phyloP scores from a whole-genome alignment of 2,329 filamentous ascomycete species.

The Aureobasidium sp. region DNA sequence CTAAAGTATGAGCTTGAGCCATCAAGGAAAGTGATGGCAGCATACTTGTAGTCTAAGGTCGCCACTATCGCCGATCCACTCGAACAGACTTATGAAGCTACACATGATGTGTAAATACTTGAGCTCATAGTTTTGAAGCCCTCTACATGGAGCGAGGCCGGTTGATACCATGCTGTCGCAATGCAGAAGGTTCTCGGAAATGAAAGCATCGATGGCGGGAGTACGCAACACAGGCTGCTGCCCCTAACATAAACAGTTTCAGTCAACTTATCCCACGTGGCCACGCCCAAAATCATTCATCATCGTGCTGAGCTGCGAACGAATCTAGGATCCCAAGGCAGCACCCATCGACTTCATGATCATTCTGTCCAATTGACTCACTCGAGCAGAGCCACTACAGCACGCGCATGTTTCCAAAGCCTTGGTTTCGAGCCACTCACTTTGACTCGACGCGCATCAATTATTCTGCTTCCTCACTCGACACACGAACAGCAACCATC shows the following conservation, averaged over 20 bases:
- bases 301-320: neutral
- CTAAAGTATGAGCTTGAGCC: too few species aligned
- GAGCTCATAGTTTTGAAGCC: too few species aligned
- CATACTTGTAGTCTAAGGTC: too few species aligned
- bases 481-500: neutral
- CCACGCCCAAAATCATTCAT: neutral
- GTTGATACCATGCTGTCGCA: too few species aligned
- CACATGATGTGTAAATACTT: too few species aligned
- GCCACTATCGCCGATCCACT: too few species aligned
- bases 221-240: too few species aligned
- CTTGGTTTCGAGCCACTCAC: neutral
- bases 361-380: neutral
- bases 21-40: too few species aligned
- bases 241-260: neutral
- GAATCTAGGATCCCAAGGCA: neutral
- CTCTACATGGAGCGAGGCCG: too few species aligned
- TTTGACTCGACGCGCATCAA: neutral
- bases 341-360: neutral
- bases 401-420: neutral
- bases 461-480: neutral
- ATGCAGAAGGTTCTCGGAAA: too few species aligned
- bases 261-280: neutral
- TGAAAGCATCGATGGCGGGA: too few species aligned
- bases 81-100: too few species aligned
- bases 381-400: neutral